These are phyloP conservation scores for Phytophthora palmivora DNA, from an alignment of 352 stramenopile genomes.

Conservation along the genomic window DNA sequence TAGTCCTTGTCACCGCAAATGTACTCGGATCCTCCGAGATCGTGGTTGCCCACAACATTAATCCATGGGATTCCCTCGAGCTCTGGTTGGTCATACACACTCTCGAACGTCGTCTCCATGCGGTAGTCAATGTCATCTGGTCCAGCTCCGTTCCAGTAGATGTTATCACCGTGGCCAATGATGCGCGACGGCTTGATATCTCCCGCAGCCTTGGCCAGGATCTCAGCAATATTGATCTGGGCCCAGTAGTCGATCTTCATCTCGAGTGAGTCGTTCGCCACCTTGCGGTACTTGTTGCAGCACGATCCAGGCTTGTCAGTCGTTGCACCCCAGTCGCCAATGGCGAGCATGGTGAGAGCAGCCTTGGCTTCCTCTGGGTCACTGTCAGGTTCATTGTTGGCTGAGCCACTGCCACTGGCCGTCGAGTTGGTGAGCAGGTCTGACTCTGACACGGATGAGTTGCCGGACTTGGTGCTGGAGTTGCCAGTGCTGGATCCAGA, in stretches of 20 bases:
- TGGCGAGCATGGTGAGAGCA: slow-evolving; percentile 84
- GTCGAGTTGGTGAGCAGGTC: slow-evolving; percentile 48
- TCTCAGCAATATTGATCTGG: slow-evolving; percentile 86
- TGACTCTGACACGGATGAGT: slow-evolving; percentile 54
- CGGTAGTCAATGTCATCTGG: slow-evolving; percentile 79
- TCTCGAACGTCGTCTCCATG: slow-evolving; percentile 88
- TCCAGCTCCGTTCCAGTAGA: slow-evolving; percentile 89
- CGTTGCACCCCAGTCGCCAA: slow-evolving; percentile 87
- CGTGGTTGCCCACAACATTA: slow-evolving; percentile 89
- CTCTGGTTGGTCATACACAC: slow-evolving; percentile 83
- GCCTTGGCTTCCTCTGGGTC: slow-evolving; percentile 62
- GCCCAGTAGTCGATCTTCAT: slow-evolving; percentile 91
- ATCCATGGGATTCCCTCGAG: slow-evolving; percentile 85
- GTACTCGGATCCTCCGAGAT: slow-evolving; percentile 86
- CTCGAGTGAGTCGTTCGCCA: slow-evolving; percentile 76
- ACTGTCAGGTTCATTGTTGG: slow-evolving; percentile 55
- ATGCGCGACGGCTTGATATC: slow-evolving; percentile 73
- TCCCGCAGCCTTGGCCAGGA: slow-evolving; percentile 72
- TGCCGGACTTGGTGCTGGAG: slow-evolving; percentile 15
- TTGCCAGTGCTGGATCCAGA: slow-evolving; percentile 12
- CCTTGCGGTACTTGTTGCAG: slow-evolving; percentile 91
- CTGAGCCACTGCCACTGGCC: slow-evolving; percentile 34
- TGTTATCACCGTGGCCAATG: slow-evolving; percentile 88
- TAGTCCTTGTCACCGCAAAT: slow-evolving; percentile 90
- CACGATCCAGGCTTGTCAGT: slow-evolving; percentile 88